These are phyloP conservation scores for Pneumocystis jirovecii DNA, from an alignment of 1,139 yeast genomes.

Conservation along the genomic window DNA sequence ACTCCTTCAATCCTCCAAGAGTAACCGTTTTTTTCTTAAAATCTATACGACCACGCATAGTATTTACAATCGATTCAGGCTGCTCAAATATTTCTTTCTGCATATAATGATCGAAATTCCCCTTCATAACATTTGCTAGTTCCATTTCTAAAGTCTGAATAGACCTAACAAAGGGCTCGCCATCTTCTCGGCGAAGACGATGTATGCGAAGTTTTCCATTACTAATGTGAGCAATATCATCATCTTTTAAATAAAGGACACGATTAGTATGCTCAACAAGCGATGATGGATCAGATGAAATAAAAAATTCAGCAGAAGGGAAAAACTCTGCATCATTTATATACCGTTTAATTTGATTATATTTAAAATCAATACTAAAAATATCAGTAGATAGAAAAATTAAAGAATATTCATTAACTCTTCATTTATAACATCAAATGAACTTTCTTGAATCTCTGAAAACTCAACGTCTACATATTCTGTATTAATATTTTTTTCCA, in stretches of 20 bases:
- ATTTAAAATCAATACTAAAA: slow-evolving; percentile 41
- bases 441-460: slow-evolving; percentile 39
- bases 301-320: slow-evolving; percentile 87
- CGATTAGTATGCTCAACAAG: slow-evolving; percentile 94
- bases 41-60: slow-evolving; percentile 98
- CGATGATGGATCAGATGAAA: slow-evolving; percentile 97
- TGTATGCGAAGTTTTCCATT: slow-evolving; percentile 98
- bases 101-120: slow-evolving; percentile 92
- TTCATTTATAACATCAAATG: slow-evolving; percentile 8
- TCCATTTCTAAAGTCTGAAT: slow-evolving; percentile 96
- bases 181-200: slow-evolving; percentile 82
- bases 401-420: neutral
- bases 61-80: slow-evolving; percentile 94
- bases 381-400: neutral
- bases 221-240: slow-evolving; percentile 94
- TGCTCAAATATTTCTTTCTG: slow-evolving; percentile 97
- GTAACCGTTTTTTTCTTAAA: slow-evolving; percentile 63
- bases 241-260: slow-evolving; percentile 91
- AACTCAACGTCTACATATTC: slow-evolving; percentile 98
- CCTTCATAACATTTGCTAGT: slow-evolving; percentile 95
- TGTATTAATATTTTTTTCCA: slow-evolving; percentile 85
- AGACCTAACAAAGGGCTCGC: slow-evolving; percentile 83
- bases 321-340: slow-evolving; percentile 83
- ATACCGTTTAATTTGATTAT: slow-evolving; percentile 86
- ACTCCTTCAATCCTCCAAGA: slow-evolving; percentile 79